These are phyloP conservation scores for Escovopsis sp. DNA, from an alignment of 2,329 filamentous ascomycete species.

Conservation along the genomic window DNA sequence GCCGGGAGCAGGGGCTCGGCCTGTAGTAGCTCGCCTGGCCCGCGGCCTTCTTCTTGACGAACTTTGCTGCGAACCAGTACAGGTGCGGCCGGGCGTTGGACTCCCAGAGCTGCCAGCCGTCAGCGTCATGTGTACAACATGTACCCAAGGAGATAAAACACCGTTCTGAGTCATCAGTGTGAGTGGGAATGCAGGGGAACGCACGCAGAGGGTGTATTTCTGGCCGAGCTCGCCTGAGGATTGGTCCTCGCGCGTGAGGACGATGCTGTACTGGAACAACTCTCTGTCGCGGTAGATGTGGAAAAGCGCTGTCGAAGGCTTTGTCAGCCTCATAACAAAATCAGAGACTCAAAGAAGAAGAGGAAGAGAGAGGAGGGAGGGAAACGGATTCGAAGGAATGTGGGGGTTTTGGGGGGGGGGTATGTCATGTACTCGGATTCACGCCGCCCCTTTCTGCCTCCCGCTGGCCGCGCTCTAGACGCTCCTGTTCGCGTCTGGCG, in stretches of 20 bases:
- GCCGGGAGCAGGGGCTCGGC: constrained; percentile 22
- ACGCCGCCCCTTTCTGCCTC: constrained; percentile 29
- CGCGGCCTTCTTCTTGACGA: constrained; percentile 26
- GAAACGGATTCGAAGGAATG: too few species aligned
- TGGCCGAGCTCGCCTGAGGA: constrained; percentile 35
- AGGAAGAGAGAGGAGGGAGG: too few species aligned
- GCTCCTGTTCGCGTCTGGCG: constrained; percentile 16
- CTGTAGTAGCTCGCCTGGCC: constrained; percentile 22
- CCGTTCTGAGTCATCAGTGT: too few species aligned
- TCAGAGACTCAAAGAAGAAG: constrained; percentile 2
- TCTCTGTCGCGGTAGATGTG: constrained; percentile 49
- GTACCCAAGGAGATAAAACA: too few species aligned
- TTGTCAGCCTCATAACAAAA: not conserved
- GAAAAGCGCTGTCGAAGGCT: constrained; percentile 33
- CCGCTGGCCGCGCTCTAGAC: constrained; percentile 24
- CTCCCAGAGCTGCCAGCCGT: constrained; percentile 45
- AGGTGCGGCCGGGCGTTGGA: constrained; percentile 42
- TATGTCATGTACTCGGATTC: constrained; percentile 30
- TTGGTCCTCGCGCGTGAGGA: constrained; percentile 39
- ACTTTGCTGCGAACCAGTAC: constrained; percentile 46
- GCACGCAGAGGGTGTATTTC: constrained; percentile 44
- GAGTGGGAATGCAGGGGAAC: too few species aligned
- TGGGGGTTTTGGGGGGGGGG: too few species aligned
- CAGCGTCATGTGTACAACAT: not conserved
- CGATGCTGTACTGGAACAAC: constrained; percentile 49